These are phyloP conservation scores for Dipodascus albidus DNA, from an alignment of 805 yeast genomes.

Conservation along the genomic window DNA sequence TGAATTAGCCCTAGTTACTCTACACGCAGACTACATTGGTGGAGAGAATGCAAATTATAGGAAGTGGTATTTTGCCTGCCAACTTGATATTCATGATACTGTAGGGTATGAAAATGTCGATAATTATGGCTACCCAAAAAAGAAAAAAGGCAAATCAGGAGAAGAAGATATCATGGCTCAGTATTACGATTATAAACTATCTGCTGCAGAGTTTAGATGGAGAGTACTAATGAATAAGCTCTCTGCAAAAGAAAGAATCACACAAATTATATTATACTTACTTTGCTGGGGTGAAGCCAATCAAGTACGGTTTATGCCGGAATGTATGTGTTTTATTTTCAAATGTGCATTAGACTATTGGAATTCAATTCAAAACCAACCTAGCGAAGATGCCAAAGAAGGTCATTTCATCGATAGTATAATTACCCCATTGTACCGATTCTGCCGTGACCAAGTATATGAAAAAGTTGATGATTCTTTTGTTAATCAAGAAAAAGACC, in stretches of 20 bases:
- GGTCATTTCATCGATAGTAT: conserved; percentile 44
- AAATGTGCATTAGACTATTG: conserved; percentile 68
- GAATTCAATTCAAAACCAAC: conserved; percentile 32
- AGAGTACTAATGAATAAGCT: conserved; percentile 36
- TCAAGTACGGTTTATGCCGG: conserved; percentile 79
- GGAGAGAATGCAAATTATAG: conserved; percentile 57
- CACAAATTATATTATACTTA: conserved; percentile 58
- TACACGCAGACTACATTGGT: conserved; percentile 69
- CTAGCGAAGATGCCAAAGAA: conserved; percentile 22
- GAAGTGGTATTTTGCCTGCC: conserved; percentile 71
- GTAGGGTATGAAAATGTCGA: conserved; percentile 14
- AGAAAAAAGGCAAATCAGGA: conserved; percentile 3
- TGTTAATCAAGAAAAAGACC: conserved; percentile 47
- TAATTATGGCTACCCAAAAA: conserved; percentile 12
- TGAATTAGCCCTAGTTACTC: conserved; percentile 39
- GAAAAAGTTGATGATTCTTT: conserved; percentile 33
- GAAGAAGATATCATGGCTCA: conserved; percentile 7
- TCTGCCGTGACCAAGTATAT: conserved; percentile 44
- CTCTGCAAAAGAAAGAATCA: conserved; percentile 41
- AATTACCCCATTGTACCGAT: conserved; percentile 65
- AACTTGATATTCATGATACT: conserved; percentile 46
- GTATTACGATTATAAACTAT: conserved; percentile 36
- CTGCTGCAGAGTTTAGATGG: conserved; percentile 40
- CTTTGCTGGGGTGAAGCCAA: conserved; percentile 88
- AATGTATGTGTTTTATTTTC: conserved; percentile 73